A percentile compares a stretch with the other conserved stretches of the same genome.
Conservation (phyloP, 768 basidiomycete genomes). For the Russula dissimulans region DNA sequence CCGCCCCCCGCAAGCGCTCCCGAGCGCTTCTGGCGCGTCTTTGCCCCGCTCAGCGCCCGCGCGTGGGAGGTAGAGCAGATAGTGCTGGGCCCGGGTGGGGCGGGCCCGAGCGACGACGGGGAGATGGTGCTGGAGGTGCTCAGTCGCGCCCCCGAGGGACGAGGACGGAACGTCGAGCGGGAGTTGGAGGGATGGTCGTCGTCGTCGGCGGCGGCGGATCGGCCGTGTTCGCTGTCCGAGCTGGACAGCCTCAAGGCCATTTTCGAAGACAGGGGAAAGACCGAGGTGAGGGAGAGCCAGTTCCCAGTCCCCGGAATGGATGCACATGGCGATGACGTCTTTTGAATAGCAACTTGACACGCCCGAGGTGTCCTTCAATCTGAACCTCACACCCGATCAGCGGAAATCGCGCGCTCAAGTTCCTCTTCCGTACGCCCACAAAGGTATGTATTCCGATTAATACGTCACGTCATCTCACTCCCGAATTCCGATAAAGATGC, state of each 20-base stretch:
- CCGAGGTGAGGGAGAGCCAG: slow-evolving; percentile 11
- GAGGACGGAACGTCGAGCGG: slow-evolving; percentile 49
- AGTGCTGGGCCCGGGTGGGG: slow-evolving; percentile 45
- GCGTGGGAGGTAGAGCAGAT: slow-evolving; percentile 48
- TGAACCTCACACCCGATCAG: slow-evolving; percentile 75
- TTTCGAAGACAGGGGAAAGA: slow-evolving; percentile 30
- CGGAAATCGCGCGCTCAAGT: slow-evolving; percentile 72
- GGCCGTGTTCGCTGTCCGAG: slow-evolving; percentile 40
- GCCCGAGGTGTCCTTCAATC: slow-evolving; percentile 71
- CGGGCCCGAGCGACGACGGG: slow-evolving; percentile 37
- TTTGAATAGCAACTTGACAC: slow-evolving; percentile 25
- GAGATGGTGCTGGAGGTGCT: slow-evolving; percentile 61
- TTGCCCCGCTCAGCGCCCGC: slow-evolving; percentile 60
- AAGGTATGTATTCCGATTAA: slow-evolving; percentile 37
- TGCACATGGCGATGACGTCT: not conserved
- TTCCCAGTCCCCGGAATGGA: too few relatives aligned
- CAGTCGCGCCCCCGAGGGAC: slow-evolving; percentile 36
- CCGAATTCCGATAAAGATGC: slow-evolving; percentile 18
- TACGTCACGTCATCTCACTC: slow-evolving; percentile 29
- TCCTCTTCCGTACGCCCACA: slow-evolving; percentile 83
- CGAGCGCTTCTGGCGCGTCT: slow-evolving; percentile 76
- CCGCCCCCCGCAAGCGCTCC: slow-evolving; percentile 55
- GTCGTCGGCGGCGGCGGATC: slow-evolving; percentile 24
- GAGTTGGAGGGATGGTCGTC: slow-evolving; percentile 52
- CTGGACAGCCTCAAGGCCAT: slow-evolving; percentile 45